These are phyloP conservation scores for Pseudognaphalium luteoalbum DNA, from an alignment of 129 eudicot genomes.

Conservation along the genomic window DNA sequence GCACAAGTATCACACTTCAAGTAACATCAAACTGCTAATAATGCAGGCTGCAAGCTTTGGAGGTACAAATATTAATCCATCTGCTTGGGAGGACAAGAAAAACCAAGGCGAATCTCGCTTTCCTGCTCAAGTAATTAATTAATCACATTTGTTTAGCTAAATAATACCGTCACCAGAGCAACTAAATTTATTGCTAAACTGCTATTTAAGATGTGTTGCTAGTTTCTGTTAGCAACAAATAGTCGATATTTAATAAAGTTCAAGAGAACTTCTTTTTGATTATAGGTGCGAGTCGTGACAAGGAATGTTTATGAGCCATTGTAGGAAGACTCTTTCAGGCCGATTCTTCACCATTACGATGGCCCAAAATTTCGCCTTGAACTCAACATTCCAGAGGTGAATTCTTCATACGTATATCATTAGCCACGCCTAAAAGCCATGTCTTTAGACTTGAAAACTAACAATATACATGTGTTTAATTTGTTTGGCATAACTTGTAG, in stretches of 20 bases:
- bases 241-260: no score
- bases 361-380: constrained; percentile 99
- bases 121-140: constrained; percentile 60
- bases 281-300: constrained; percentile 64
- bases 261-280: no score
- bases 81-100: constrained; percentile 99
- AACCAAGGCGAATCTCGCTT: constrained; percentile 91
- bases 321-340: constrained; percentile 97
- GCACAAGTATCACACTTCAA: not conserved
- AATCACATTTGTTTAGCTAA: no score
- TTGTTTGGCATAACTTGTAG: constrained; percentile 31
- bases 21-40: constrained; percentile 2
- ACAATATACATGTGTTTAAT: not conserved
- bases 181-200: no score
- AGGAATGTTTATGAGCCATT: constrained; percentile 85
- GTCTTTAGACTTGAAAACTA: not conserved
- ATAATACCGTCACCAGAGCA: no score
- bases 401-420: not conserved
- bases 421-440: not conserved
- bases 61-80: constrained; percentile 85
- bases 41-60: constrained; percentile 96
- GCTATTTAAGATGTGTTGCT: no score
- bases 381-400: constrained; percentile 87
- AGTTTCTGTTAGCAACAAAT: no score
- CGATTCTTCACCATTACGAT: constrained; percentile 93